A percentile compares a stretch with the other conserved stretches of the same genome.
Conservation (phyloP, 768 basidiomycete species). For the Russula sp. region DNA sequence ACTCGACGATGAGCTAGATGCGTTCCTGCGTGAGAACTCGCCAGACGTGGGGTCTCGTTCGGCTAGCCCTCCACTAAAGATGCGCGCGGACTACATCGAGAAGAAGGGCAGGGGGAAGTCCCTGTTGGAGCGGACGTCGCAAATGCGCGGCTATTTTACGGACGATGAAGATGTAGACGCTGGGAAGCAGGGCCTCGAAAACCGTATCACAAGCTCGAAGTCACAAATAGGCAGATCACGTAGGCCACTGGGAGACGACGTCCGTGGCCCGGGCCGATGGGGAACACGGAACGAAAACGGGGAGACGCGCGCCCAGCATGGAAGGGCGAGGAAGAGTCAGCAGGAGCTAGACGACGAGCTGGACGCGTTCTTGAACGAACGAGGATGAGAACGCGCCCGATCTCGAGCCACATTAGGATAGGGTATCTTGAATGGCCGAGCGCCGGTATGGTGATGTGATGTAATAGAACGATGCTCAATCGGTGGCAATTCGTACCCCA, state of each 20-base stretch:
- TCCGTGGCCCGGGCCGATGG: not conserved
- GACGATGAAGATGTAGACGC: constrained; percentile 24
- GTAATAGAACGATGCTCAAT: not conserved
- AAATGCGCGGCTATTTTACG: constrained; percentile 34
- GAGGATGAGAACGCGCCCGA: constrained; percentile 4
- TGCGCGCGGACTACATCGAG: constrained; percentile 59
- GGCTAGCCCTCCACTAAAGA: constrained; percentile 46
- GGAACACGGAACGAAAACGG: constrained; percentile 18
- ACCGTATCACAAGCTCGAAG: constrained; percentile 27
- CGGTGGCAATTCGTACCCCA: not conserved
- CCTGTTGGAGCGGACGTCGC: constrained; percentile 49
- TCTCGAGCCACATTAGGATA: not conserved
- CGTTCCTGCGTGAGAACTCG: constrained; percentile 48
- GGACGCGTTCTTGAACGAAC: constrained; percentile 62
- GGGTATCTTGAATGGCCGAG: not conserved
- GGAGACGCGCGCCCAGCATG: constrained; percentile 28
- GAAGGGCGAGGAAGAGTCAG: constrained; percentile 49
- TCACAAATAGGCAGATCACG: constrained; percentile 19
- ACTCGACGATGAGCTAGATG: constrained; percentile 64
- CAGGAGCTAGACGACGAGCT: constrained; percentile 79
- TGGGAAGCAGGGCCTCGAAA: constrained; percentile 39
- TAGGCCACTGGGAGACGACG: constrained; percentile 18
- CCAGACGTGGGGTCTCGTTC: constrained; percentile 24
- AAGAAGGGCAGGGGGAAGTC: constrained; percentile 34
- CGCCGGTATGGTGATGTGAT: not conserved